These are phyloP conservation scores for Myxozyma sirexii DNA, from an alignment of 805 yeast species.

Conservation along the genomic window DNA sequence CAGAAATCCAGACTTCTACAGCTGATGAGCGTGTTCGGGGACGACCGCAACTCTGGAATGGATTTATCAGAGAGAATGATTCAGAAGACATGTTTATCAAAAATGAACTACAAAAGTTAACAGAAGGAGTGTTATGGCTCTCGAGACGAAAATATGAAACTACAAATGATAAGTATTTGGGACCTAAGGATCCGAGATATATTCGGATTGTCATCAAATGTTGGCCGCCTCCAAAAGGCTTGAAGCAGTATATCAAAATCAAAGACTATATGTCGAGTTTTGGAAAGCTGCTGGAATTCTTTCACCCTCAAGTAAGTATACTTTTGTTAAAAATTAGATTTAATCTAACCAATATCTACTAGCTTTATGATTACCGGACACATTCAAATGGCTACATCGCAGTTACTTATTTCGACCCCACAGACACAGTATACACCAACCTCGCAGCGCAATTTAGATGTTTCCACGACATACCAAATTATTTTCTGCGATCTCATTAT, in stretches of 20 bases:
- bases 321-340: not conserved
- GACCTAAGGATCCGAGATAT: constrained; percentile 3
- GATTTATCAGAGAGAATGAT: not conserved
- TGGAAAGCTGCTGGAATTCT: constrained; percentile 10
- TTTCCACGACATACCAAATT: not conserved
- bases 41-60: not conserved
- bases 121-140: not conserved
- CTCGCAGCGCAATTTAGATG: not conserved
- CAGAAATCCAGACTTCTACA: too few species aligned
- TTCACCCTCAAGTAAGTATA: not conserved
- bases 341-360: not conserved
- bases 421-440: not conserved
- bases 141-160: not conserved
- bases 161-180: not conserved
- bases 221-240: constrained; percentile 6
- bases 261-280: not conserved
- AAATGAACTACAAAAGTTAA: not conserved
- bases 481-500: not conserved
- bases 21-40: not conserved
- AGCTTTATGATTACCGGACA: not conserved
- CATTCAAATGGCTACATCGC: constrained; percentile 3
- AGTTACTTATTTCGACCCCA: constrained; percentile 4
- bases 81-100: not conserved
- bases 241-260: not conserved
- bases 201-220: not conserved